Conservation (phyloP, 768 basidiomycete species). For the Lyophyllum shimeji region DNA sequence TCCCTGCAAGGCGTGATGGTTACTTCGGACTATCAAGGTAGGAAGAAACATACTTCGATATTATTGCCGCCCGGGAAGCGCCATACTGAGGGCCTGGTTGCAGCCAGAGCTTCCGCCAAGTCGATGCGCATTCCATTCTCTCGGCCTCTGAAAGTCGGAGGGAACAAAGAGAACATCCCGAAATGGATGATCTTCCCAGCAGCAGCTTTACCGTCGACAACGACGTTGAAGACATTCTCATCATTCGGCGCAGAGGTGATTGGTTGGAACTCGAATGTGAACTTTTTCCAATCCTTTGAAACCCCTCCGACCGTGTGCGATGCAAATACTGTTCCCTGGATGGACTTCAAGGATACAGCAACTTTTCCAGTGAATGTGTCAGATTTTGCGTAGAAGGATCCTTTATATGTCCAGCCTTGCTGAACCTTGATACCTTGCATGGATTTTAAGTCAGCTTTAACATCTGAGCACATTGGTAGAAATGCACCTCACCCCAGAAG, state of each 20-base stretch:
- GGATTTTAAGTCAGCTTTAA: neutral
- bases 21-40: neutral
- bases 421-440: constrained; percentile 52
- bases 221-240: constrained; percentile 51
- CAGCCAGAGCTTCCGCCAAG: constrained; percentile 45
- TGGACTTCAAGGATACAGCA: constrained; percentile 38
- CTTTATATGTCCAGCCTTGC: constrained; percentile 52
- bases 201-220: constrained; percentile 42
- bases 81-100: constrained; percentile 41
- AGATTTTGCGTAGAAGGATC: constrained; percentile 49
- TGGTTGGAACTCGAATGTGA: constrained; percentile 42
- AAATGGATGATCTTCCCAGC: constrained; percentile 46
- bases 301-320: constrained; percentile 26
- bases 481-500: constrained; percentile 42
- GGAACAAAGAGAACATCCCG: constrained; percentile 60
- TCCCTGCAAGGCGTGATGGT: constrained; percentile 34
- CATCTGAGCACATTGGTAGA: neutral
- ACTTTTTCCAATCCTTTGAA: constrained; percentile 47
- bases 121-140: constrained; percentile 62
- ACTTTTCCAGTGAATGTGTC: constrained; percentile 32
- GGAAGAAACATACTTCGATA: constrained; percentile 21
- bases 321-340: constrained; percentile 39
- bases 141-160: constrained; percentile 59
- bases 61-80: constrained; percentile 43
- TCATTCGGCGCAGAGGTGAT: constrained; percentile 36